These are phyloP conservation scores for Candida nitratophila DNA, from an alignment of 805 yeast genomes.

Conservation along the genomic window DNA sequence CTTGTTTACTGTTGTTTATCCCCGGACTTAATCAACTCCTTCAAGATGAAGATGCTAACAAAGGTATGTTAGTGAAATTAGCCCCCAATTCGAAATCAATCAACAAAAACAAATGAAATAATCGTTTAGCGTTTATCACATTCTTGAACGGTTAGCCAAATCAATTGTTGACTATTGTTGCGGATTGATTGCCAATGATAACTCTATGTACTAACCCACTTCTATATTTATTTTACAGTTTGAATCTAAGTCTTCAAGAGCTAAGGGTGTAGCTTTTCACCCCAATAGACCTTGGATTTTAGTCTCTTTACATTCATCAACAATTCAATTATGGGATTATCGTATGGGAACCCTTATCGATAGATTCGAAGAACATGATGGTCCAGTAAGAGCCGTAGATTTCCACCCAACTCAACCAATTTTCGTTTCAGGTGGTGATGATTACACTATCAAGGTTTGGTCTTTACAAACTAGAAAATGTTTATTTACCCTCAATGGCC, in stretches of 20 bases:
- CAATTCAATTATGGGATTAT: conserved; percentile 99
- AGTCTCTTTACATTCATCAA: conserved; percentile 92
- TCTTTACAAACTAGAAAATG: conserved; percentile 86
- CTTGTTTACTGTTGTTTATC: not conserved
- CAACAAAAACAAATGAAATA: too few species aligned
- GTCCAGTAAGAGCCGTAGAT: conserved; percentile 92
- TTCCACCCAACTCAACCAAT: conserved; percentile 98
- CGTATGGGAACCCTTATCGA: conserved; percentile 98
- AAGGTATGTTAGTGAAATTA: conserved; percentile 36
- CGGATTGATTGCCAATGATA: too few species aligned
- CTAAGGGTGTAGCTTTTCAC: conserved; percentile 96
- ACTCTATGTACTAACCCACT: conserved; percentile 2
- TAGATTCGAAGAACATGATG: conserved; percentile 96
- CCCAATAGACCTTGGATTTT: conserved; percentile 94
- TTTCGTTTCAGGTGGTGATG: conserved; percentile 97
- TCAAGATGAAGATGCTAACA: conserved; percentile 77
- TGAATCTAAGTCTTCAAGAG: conserved; percentile 96
- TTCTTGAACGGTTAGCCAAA: too few species aligned
- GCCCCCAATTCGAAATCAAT: too few species aligned
- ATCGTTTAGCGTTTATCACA: too few species aligned
- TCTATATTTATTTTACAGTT: conserved; percentile 38
- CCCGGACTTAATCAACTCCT: conserved; percentile 4
- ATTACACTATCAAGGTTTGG: conserved; percentile 93
- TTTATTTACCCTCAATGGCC: conserved; percentile 86
- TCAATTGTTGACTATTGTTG: too few species aligned